Conservation (phyloP, 192 early-diverging fungal species). For the Gryganskiella cystojenkinii region DNA sequence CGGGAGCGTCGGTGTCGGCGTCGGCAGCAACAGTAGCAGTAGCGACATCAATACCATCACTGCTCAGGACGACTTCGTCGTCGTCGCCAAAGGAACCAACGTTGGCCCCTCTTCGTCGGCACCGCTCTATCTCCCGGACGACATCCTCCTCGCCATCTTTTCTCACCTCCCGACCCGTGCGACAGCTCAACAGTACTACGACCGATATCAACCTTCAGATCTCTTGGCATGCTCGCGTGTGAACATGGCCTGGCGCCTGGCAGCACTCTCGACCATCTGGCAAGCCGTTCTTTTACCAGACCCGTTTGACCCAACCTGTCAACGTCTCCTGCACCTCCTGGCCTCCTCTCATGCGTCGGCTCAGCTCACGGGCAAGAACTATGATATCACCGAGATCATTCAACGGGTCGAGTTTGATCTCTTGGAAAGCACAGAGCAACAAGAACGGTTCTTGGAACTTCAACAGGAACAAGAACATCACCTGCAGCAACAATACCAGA, state of each 20-base stretch:
- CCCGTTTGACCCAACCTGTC: conserved; percentile 41
- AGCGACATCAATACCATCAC: neutral
- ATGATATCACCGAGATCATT: conserved; percentile 47
- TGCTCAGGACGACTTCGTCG: neutral
- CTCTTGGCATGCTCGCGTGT: conserved; percentile 43
- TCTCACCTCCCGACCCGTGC: conserved; percentile 34
- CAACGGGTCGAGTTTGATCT: conserved; percentile 47
- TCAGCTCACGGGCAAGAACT: conserved; percentile 46
- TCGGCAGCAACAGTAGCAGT: conserved; percentile 1
- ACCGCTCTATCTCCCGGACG: conserved; percentile 29
- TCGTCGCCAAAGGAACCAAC: too few relatives aligned
- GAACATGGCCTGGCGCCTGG: conserved; percentile 51
- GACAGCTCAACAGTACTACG: conserved; percentile 48
- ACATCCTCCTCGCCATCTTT: conserved; percentile 49
- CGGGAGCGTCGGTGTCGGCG: neutral
- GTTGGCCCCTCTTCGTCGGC: neutral
- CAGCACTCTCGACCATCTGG: conserved; percentile 46
- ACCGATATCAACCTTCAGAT: conserved; percentile 38
- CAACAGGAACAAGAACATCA: too few relatives aligned
- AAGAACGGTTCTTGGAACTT: too few relatives aligned
- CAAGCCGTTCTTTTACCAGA: conserved; percentile 42
- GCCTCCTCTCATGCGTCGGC: conserved; percentile 46
- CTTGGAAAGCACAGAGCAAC: conserved; percentile 33
- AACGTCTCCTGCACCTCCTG: conserved; percentile 30
- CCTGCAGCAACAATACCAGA: too few relatives aligned